These are phyloP conservation scores for Blastobotrys americana DNA, from an alignment of 805 yeast genomes.

Conservation along the genomic window DNA sequence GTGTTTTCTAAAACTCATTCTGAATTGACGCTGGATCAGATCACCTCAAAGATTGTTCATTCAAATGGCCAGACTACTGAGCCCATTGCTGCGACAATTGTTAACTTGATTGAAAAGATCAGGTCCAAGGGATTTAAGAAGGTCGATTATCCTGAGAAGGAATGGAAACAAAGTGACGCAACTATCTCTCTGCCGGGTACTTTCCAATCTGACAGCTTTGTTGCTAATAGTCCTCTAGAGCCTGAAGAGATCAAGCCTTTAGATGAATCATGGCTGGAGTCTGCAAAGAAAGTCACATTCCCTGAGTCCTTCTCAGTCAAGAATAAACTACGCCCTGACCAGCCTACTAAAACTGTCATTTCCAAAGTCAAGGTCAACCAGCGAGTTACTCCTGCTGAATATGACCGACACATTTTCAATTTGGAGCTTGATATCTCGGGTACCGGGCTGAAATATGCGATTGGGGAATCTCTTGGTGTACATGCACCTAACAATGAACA, in stretches of 20 bases:
- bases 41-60: slow-evolving; percentile 70
- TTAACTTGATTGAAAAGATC: slow-evolving; percentile 34
- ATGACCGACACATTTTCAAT: slow-evolving; percentile 93
- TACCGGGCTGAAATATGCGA: slow-evolving; percentile 83
- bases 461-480: slow-evolving; percentile 95
- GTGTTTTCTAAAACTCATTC: slow-evolving; percentile 40
- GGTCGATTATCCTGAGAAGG: slow-evolving; percentile 34
- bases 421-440: slow-evolving; percentile 88
- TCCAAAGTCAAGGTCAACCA: slow-evolving; percentile 88
- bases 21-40: slow-evolving; percentile 47
- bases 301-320: slow-evolving; percentile 63
- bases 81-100: slow-evolving; percentile 50
- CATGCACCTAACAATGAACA: slow-evolving; percentile 76
- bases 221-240: slow-evolving; percentile 20
- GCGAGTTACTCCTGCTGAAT: slow-evolving; percentile 82
- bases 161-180: slow-evolving; percentile 24
- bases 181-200: slow-evolving; percentile 17
- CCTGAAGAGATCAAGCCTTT: slow-evolving; percentile 24
- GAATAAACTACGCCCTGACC: slow-evolving; percentile 75
- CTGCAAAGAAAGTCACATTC: slow-evolving; percentile 69
- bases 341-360: slow-evolving; percentile 74
- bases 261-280: slow-evolving; percentile 41
- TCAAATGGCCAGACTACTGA: slow-evolving; percentile 80
- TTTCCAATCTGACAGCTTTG: slow-evolving; percentile 22
- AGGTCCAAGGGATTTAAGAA: slow-evolving; percentile 20